Percentiles rank a stretch among this genome's conserved stretches.
phyloP scores from a whole-genome alignment of 1,139 yeast genomes.

The Meyerozyma smithsonii region DNA sequence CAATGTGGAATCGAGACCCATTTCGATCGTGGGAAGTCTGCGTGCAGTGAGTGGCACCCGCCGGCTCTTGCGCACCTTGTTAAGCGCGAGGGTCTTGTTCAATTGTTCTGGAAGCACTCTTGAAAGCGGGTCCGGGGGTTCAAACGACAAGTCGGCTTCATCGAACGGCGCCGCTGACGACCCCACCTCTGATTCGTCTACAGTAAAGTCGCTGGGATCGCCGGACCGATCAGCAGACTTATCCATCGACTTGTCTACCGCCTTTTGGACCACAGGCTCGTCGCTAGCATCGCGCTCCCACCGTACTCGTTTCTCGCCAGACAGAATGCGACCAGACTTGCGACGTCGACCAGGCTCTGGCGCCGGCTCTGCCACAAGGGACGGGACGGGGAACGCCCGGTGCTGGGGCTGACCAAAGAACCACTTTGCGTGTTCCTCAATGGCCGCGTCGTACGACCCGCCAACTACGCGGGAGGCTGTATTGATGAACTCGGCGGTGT shows the following conservation, averaged over 20 bases:
- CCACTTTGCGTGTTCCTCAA: background rate
- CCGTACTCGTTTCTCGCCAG: background rate
- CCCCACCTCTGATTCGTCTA: background rate
- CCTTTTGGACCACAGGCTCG: too few species aligned
- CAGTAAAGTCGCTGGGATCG: slow-evolving; percentile 1
- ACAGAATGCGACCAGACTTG: background rate
- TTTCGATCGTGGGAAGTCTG: background rate
- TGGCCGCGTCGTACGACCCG: background rate
- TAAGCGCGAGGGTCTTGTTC: background rate
- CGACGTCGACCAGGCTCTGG: background rate
- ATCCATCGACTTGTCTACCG: background rate
- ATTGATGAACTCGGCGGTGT: background rate
- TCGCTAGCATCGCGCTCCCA: too few species aligned
- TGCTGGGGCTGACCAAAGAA: slow-evolving; percentile 1
- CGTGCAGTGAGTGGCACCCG: background rate
- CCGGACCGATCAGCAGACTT: background rate
- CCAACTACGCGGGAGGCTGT: background rate
- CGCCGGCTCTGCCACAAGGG: background rate
- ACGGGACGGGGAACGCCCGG: too few species aligned
- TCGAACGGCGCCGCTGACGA: background rate
- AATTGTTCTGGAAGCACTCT: background rate
- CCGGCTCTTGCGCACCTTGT: background rate
- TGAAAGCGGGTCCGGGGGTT: background rate
- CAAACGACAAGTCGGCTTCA: background rate
- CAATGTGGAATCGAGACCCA: background rate